Evolutionary conservation across 192 early-diverging fungal genomes (phyloP).

Genomic region (Coemansia sp.): DNA sequence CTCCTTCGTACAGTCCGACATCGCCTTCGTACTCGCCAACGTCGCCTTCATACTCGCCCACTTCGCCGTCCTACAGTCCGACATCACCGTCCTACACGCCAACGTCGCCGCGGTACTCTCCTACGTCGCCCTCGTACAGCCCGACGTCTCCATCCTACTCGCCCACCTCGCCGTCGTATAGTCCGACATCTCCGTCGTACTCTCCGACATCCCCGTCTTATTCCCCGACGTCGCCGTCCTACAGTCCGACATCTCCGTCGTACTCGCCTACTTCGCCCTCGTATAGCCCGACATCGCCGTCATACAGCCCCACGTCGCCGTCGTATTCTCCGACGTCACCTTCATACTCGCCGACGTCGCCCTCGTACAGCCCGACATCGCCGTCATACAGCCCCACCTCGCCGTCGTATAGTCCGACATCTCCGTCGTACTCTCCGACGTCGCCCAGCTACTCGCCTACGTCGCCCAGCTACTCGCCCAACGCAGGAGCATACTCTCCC

Average conservation of each 20-base stretch:
- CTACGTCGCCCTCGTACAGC: constrained; percentile 72
- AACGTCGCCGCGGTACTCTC: constrained; percentile 67
- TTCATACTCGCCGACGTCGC: constrained; percentile 60
- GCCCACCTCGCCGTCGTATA: constrained; percentile 61
- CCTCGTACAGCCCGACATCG: constrained; percentile 61
- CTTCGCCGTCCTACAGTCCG: constrained; percentile 74
- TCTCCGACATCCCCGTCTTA: constrained; percentile 64
- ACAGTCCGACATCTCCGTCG: constrained; percentile 70
- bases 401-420: constrained; percentile 74
- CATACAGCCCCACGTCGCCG: constrained; percentile 64
- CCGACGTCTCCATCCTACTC: constrained; percentile 74
- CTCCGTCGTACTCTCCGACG: constrained; percentile 65
- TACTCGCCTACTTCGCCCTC: constrained; percentile 68
- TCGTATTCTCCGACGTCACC: constrained; percentile 66
- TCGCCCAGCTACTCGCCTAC: constrained; percentile 61
- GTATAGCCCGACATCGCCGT: no score
- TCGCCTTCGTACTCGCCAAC: constrained; percentile 36
- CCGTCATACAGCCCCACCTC: constrained; percentile 62
- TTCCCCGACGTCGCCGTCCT: constrained; percentile 65
- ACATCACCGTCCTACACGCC: constrained; percentile 56
- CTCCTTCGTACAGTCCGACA: constrained; percentile 69
- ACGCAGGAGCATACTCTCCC: constrained; percentile 10
- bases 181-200: constrained; percentile 61
- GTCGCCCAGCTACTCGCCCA: constrained; percentile 29
- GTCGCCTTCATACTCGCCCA: constrained; percentile 57